Conservation (phyloP, 2,329 filamentous ascomycete genomes). For the Escovopsis sp. region DNA sequence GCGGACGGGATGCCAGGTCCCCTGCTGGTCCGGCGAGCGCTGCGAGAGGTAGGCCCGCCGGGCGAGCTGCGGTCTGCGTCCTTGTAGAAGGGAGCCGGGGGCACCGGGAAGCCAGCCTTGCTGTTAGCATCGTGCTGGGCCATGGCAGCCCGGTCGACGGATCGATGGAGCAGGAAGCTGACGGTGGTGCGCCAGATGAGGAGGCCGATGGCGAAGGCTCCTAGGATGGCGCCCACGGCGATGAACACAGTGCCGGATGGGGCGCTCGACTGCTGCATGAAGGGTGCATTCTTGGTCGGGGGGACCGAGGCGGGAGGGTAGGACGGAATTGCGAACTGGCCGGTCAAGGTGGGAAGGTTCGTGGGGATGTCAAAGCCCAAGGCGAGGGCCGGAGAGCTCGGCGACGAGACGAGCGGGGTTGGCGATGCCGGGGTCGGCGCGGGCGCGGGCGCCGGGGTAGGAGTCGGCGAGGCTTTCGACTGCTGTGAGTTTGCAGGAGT, state of each 20-base stretch:
- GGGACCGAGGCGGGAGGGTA: slow-evolving; percentile 67
- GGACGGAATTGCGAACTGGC: slow-evolving; percentile 27
- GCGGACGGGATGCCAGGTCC: slow-evolving; percentile 34
- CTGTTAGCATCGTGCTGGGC: slow-evolving; percentile 55
- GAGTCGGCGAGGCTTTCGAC: not conserved
- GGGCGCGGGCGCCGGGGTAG: not conserved
- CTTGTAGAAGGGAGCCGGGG: slow-evolving; percentile 48
- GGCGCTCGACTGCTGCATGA: slow-evolving; percentile 73
- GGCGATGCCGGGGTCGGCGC: not conserved
- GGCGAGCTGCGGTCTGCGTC: slow-evolving; percentile 45
- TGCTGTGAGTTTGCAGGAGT: not conserved
- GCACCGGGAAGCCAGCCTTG: slow-evolving; percentile 49
- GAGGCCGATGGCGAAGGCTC: slow-evolving; percentile 66
- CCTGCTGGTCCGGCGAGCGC: slow-evolving; percentile 35
- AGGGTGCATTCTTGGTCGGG: slow-evolving; percentile 71
- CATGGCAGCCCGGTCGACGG: slow-evolving; percentile 72
- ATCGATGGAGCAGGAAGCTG: slow-evolving; percentile 82
- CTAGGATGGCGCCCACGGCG: slow-evolving; percentile 75
- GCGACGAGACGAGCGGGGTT: slow-evolving; percentile 7
- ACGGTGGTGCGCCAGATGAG: slow-evolving; percentile 79
- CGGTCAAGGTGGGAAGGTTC: slow-evolving; percentile 28
- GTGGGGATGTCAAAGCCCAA: slow-evolving; percentile 10
- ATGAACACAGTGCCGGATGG: slow-evolving; percentile 97
- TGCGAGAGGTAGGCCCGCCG: slow-evolving; percentile 31
- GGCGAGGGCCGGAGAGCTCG: slow-evolving; percentile 7